Evolutionary conservation across 2,329 filamentous ascomycete genomes (phyloP).

Genomic region (Fusarium sp.): DNA sequence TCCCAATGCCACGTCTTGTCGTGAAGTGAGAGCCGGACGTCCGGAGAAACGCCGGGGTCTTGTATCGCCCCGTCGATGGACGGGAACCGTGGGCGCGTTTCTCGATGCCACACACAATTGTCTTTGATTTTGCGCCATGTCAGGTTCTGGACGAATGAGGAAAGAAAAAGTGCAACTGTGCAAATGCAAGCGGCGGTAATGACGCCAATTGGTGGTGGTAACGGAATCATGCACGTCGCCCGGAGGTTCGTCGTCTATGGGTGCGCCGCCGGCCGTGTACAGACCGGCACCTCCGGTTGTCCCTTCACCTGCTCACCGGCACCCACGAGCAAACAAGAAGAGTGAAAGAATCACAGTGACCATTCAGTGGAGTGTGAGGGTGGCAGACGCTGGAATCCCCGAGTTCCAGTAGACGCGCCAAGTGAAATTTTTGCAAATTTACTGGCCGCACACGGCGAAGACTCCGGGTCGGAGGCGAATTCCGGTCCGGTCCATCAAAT

Average conservation of each 20-base stretch:
- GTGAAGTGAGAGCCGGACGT: slow-evolving; percentile 17
- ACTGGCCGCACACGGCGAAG: slow-evolving; percentile 13
- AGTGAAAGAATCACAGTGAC: slow-evolving; percentile 22
- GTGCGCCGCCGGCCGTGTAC: background rate
- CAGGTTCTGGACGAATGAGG: background rate
- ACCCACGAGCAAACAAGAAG: slow-evolving; percentile 11
- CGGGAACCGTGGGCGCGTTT: background rate
- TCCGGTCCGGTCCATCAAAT: slow-evolving; percentile 30
- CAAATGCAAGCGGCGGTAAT: background rate
- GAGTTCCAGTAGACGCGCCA: slow-evolving; percentile 22
- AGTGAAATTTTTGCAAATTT: slow-evolving; percentile 19
- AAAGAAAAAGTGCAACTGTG: background rate
- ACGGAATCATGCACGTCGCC: slow-evolving; percentile 10
- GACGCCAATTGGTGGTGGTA: background rate
- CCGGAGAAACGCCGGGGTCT: slow-evolving; percentile 38
- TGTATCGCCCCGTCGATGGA: slow-evolving; percentile 2
- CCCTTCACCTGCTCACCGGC: slow-evolving; percentile 16
- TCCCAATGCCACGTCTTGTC: slow-evolving; percentile 11
- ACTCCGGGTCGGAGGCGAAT: slow-evolving; percentile 29
- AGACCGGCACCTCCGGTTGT: slow-evolving; percentile 23
- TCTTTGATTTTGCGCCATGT: slow-evolving; percentile 3
- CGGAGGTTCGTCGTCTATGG: slow-evolving; percentile 8
- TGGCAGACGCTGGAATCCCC: slow-evolving; percentile 3
- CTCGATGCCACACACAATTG: background rate
- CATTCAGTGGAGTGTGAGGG: slow-evolving; percentile 16